phyloP scores from a whole-genome alignment of 140 eudicot genomes.

The Oenanthe javanica region DNA sequence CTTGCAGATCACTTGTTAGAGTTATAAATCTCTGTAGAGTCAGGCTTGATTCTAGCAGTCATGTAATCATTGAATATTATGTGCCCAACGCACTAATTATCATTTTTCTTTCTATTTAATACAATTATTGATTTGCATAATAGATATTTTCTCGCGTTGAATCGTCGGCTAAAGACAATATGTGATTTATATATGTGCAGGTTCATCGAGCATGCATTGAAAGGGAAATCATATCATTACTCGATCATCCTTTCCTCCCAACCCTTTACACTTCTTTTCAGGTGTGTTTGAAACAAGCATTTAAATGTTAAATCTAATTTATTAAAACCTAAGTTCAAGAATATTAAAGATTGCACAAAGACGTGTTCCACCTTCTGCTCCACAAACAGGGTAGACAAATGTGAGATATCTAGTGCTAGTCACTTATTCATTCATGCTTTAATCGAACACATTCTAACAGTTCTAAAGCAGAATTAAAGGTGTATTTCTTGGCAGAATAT shows the following conservation, averaged over 20 bases:
- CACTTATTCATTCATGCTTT: not conserved
- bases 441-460: not conserved
- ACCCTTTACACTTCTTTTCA: slow-evolving; percentile 86
- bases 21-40: not conserved
- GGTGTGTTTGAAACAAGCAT: slow-evolving; percentile 28
- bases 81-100: not conserved
- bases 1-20: not conserved
- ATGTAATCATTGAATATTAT: not conserved
- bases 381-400: not conserved
- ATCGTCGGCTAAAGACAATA: not conserved
- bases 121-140: not conserved
- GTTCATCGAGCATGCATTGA: slow-evolving; percentile 97
- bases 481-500: not conserved
- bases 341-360: not conserved
- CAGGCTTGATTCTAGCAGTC: not conserved
- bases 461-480: not conserved
- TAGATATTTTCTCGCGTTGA: not conserved
- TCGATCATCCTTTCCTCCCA: slow-evolving; percentile 98
- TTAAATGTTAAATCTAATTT: too few species aligned
- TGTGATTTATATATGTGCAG: slow-evolving; percentile 27
- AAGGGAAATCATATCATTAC: slow-evolving; percentile 81
- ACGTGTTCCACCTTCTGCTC: not conserved
- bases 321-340: not conserved
- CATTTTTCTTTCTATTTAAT: not conserved
- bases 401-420: not conserved